Percentiles rank a stretch among this genome's conserved stretches.
phyloP scores from a whole-genome alignment of 176 grass and related monocot species.

The Bonia amplexicaulis region DNA sequence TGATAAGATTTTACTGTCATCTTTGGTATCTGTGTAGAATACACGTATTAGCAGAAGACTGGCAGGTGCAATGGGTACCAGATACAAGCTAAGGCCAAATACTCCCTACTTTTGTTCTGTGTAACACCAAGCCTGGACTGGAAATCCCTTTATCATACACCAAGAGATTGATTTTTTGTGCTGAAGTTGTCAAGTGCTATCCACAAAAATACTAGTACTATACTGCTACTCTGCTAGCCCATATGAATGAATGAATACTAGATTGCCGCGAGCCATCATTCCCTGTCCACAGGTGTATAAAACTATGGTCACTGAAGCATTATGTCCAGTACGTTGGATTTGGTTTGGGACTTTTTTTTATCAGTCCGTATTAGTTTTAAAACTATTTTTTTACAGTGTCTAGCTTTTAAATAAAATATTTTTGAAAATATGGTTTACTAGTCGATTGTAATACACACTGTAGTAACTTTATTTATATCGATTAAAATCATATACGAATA shows the following conservation, averaged over 20 bases:
- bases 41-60: background rate
- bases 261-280: background rate
- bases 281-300: too few relatives aligned
- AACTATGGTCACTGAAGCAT: too few relatives aligned
- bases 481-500: too few relatives aligned
- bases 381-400: too few relatives aligned
- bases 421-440: too few relatives aligned
- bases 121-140: background rate
- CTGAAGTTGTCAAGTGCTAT: background rate
- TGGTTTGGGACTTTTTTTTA: background rate
- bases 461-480: too few relatives aligned
- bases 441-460: rapidly evolving
- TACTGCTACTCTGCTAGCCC: background rate
- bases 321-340: background rate
- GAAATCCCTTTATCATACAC: background rate
- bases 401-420: too few relatives aligned
- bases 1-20: background rate
- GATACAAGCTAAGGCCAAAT: background rate
- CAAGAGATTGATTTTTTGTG: background rate
- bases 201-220: background rate
- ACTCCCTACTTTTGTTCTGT: background rate
- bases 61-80: background rate
- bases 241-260: background rate
- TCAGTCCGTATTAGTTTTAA: too few relatives aligned
- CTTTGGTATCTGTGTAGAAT: background rate